These are phyloP conservation scores for Medicago lupulina DNA, from an alignment of 306 rosid genomes.

Conservation along the genomic window DNA sequence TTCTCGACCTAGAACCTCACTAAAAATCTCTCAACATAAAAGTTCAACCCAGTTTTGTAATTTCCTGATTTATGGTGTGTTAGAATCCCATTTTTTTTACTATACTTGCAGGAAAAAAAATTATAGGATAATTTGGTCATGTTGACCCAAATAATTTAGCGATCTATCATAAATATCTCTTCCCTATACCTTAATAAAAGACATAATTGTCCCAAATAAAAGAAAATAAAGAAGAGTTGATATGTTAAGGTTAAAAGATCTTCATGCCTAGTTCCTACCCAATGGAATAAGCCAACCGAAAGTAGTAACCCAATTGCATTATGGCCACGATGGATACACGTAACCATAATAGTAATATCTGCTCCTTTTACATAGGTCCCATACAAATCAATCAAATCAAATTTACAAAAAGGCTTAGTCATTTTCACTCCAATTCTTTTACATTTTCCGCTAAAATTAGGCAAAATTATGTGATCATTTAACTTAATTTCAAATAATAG, in stretches of 20 bases:
- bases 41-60: too few relatives aligned
- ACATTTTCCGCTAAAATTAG: neutral
- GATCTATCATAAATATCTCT: neutral
- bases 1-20: too few relatives aligned
- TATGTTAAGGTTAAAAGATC: constrained; percentile 31
- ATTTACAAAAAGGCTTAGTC: neutral
- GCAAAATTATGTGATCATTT: too few relatives aligned
- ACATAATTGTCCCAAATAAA: neutral
- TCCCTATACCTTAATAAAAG: neutral
- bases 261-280: constrained; percentile 35
- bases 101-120: too few relatives aligned
- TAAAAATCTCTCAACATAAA: too few relatives aligned
- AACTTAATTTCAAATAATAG: too few relatives aligned
- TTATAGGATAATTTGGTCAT: too few relatives aligned
- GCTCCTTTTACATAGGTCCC: constrained; percentile 26
- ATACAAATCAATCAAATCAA: constrained; percentile 34
- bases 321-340: constrained; percentile 46
- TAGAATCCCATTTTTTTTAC: too few relatives aligned
- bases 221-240: constrained; percentile 8
- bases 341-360: constrained; percentile 15
- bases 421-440: constrained; percentile 1
- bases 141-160: neutral
- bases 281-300: constrained; percentile 43
- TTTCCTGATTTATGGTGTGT: too few relatives aligned
- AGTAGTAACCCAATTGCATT: constrained; percentile 40